Evolutionary conservation across 2,329 filamentous ascomycete species (phyloP), one percentile per base, ranked within the genome.

Genomic region (Boeremia exigua): DNA sequence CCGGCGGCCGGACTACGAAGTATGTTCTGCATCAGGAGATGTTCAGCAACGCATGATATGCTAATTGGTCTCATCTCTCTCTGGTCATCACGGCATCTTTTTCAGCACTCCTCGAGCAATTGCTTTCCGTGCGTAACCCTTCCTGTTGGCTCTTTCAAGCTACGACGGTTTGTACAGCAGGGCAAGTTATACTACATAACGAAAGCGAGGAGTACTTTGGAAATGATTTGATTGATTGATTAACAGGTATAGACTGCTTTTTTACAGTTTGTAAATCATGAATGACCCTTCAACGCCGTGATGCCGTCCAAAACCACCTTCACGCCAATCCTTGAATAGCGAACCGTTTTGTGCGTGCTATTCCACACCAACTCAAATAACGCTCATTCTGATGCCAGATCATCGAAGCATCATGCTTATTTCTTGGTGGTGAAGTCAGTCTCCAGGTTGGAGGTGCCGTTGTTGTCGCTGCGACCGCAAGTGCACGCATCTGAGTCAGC

Each of bases 401-500:
- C 30, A 4, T 33, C 2, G 25, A 32, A 33, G 27, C 11, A 14
- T n/a, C 23, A 15, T 11, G n/a, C 54, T 55, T 71, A 76, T 67
- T 76, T 76, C 79, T 84, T 86, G 50, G 88, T 91, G 33, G 92
- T 97, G 73, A 96, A 97, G 77, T 97, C 93, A 45, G 84, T 90
- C 85, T 97, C 93, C 65, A 88, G 78, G 54, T 76, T 76, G 63
- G 89, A 85, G 55, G 82, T 81, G 34, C 84, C 84, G 49, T 86
- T 83, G 63, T 84, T 83, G 44, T 84, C 74, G 15, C 85, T 85
- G 75, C 91, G 93, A 77, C 92, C 88, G 74, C 92, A 96, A n/a
- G 89, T 95, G 79, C 91, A 95, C 5, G 77, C 70, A 48, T 72
- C 75, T 78, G 32, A 30, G 6, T 15, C 29, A 12, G 17, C 17